Percentiles rank a stretch among this genome's conserved stretches.
Evolutionary conservation across 768 basidiomycete genomes (phyloP).

Genomic region (Paxillus ammoniavirescens): DNA sequence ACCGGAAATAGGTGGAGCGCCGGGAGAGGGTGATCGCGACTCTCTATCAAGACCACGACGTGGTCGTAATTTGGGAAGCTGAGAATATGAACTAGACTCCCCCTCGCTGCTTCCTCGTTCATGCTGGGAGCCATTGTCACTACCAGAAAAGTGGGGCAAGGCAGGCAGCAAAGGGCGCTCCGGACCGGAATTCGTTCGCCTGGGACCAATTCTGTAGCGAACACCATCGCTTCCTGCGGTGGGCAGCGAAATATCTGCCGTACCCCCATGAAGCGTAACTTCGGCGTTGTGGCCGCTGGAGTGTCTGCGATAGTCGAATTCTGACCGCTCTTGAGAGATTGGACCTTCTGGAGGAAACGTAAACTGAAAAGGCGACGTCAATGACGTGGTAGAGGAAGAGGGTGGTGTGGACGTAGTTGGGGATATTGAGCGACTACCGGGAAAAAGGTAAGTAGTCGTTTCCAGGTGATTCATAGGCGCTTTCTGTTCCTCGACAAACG

Average conservation of each 20-base stretch:
- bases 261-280: conserved; percentile 71
- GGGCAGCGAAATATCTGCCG: conserved; percentile 64
- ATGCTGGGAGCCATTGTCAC: conserved; percentile 50
- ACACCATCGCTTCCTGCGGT: conserved; percentile 52
- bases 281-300: conserved; percentile 53
- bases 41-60: conserved; percentile 49
- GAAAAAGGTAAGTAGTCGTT: conserved; percentile 56
- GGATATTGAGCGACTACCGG: conserved; percentile 70
- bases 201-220: conserved; percentile 56
- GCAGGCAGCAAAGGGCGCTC: conserved; percentile 50
- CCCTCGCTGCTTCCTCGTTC: conserved; percentile 58
- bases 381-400: conserved; percentile 58
- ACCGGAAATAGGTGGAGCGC: conserved; percentile 57
- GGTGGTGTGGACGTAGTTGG: conserved; percentile 61
- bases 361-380: conserved; percentile 69
- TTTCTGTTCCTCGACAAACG: conserved; percentile 57
- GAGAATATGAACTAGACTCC: conserved; percentile 44
- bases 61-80: conserved; percentile 42
- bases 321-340: conserved; percentile 53
- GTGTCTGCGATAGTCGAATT: conserved; percentile 66
- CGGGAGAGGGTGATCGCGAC: conserved; percentile 47
- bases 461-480: conserved; percentile 49
- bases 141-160: conserved; percentile 47
- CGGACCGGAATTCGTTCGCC: conserved; percentile 46
- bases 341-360: conserved; percentile 53